Evolutionary conservation across 2,329 filamentous ascomycete genomes (phyloP).

Genomic region (Cytospora piceae): DNA sequence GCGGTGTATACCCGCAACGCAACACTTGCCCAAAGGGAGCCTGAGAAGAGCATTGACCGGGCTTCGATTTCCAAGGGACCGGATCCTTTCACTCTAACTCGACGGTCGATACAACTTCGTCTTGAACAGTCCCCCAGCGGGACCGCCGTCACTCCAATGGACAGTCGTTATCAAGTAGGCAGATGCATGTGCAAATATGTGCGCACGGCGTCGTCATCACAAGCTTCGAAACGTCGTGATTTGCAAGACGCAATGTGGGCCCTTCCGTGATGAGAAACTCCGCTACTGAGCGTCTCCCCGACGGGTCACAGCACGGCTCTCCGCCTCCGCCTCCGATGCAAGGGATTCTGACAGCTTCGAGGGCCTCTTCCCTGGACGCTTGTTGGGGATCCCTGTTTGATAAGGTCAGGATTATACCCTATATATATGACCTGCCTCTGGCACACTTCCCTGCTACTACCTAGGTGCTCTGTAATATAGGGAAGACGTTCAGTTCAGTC

Average conservation of each 20-base stretch:
- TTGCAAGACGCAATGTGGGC: neutral
- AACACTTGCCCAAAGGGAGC: neutral
- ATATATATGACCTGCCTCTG: neutral
- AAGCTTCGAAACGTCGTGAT: neutral
- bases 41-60: neutral
- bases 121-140: neutral
- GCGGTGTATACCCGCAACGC: too few relatives aligned
- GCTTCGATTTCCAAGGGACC: neutral
- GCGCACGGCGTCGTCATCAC: neutral
- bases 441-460: neutral
- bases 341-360: constrained; percentile 20
- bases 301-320: constrained; percentile 1
- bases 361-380: neutral
- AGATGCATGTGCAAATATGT: neutral
- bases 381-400: neutral
- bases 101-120: neutral
- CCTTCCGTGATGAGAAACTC: neutral
- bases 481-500: neutral
- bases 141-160: neutral
- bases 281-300: constrained; percentile 1
- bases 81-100: too few relatives aligned
- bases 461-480: neutral
- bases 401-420: neutral
- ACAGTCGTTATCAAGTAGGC: neutral
- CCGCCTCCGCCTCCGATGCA: constrained; percentile 11